Percentiles rank a stretch among this genome's conserved stretches.
Conservation (phyloP, 331 rosid genomes). For the Arachis monticola region DNA sequence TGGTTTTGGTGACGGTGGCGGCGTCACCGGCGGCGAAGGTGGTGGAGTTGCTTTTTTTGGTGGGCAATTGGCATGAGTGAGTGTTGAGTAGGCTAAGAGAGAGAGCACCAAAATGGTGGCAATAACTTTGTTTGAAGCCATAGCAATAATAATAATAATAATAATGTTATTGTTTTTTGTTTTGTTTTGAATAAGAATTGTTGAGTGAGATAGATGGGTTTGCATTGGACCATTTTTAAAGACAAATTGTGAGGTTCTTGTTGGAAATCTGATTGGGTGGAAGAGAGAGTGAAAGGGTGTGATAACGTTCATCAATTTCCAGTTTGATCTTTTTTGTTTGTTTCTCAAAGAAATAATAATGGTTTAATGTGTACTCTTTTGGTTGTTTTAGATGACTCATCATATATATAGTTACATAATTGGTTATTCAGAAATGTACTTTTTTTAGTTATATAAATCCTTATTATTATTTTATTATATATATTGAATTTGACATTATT, state of each 20-base stretch:
- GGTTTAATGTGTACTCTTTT: slow-evolving; percentile 13
- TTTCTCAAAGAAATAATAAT: slow-evolving; percentile 17
- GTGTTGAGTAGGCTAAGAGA: slow-evolving; percentile 53
- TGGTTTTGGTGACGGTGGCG: background rate
- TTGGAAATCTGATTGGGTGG: slow-evolving; percentile 54
- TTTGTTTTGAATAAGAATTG: background rate
- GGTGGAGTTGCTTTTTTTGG: background rate
- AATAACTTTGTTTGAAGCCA: slow-evolving; percentile 62
- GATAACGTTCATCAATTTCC: slow-evolving; percentile 45
- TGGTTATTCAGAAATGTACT: background rate
- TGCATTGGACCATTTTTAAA: slow-evolving; percentile 42
- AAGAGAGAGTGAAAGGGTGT: slow-evolving; percentile 44
- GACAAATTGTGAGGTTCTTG: slow-evolving; percentile 49
- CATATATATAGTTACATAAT: no score
- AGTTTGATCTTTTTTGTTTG: slow-evolving; percentile 57
- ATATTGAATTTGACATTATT: no score
- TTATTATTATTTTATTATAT: no score
- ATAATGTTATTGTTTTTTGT: no score
- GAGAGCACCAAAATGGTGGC: slow-evolving; percentile 57
- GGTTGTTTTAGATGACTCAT: background rate
- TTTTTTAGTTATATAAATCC: background rate
- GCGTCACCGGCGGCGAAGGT: background rate
- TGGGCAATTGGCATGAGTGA: slow-evolving; percentile 55
- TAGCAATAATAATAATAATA: slow-evolving; percentile 25
- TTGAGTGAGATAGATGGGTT: slow-evolving; percentile 21